These are phyloP conservation scores for Penicillium herquei DNA, from an alignment of 495 filamentous ascomycete species.

Conservation along the genomic window DNA sequence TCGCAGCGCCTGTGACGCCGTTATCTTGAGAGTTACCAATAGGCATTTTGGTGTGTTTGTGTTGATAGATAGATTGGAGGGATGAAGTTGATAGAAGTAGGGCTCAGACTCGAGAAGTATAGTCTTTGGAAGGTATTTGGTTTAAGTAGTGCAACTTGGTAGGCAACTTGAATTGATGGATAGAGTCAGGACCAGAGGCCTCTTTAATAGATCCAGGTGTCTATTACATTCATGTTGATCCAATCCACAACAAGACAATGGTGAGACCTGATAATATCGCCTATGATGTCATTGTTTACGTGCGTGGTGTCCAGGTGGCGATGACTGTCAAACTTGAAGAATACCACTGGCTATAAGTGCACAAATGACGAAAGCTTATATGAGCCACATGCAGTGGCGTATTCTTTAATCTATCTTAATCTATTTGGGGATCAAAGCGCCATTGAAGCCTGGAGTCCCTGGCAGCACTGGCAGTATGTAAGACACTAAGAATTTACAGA, in stretches of 20 bases:
- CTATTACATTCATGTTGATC: too few species aligned
- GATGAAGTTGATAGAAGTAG: neutral
- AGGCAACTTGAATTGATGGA: too few species aligned
- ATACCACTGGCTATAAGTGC: neutral
- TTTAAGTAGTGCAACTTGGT: too few species aligned
- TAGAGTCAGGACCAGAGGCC: too few species aligned
- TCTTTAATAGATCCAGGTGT: too few species aligned
- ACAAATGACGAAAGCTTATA: neutral
- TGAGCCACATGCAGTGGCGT: neutral
- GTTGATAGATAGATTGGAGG: neutral
- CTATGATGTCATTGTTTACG: constrained; percentile 25
- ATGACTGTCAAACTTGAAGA: constrained; percentile 11
- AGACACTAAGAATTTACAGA: neutral
- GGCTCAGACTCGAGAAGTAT: too few species aligned
- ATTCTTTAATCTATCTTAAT: neutral
- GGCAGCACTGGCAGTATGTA: neutral
- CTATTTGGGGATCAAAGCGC: neutral
- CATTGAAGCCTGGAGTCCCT: neutral
- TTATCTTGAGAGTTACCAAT: constrained; percentile 27
- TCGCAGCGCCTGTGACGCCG: constrained; percentile 41
- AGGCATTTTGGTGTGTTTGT: constrained; percentile 14
- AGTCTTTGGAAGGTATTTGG: too few species aligned
- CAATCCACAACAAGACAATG: too few species aligned
- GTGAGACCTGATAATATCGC: too few species aligned
- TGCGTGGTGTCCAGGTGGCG: constrained; percentile 3